These are phyloP conservation scores for Conoideocrella luteorostrata DNA, from an alignment of 2,329 filamentous ascomycete species.

Conservation along the genomic window DNA sequence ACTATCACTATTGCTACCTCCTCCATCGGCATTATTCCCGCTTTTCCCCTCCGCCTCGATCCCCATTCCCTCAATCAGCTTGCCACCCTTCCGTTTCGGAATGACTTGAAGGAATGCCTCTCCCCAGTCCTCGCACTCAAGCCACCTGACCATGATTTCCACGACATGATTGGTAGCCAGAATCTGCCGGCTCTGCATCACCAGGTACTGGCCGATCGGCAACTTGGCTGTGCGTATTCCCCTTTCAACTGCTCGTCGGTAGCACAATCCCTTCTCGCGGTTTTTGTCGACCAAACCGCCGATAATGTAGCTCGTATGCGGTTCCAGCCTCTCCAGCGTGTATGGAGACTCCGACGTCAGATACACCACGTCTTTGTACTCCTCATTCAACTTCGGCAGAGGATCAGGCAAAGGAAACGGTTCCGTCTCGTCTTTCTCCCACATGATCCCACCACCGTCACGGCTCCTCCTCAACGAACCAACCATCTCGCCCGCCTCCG, in stretches of 20 bases:
- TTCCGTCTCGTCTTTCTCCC: conserved; percentile 25
- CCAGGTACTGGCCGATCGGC: conserved; percentile 91
- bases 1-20: conserved; percentile 5
- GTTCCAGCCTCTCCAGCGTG: conserved; percentile 74
- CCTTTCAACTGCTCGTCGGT: conserved; percentile 66
- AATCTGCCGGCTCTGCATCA: conserved; percentile 81
- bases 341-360: conserved; percentile 87
- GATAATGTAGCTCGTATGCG: conserved; percentile 86
- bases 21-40: conserved; percentile 22
- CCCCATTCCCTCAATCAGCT: conserved; percentile 41
- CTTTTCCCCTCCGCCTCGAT: conserved; percentile 18
- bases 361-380: conserved; percentile 61
- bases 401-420: conserved; percentile 27
- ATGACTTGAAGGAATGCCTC: conserved; percentile 83
- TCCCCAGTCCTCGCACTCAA: conserved; percentile 87
- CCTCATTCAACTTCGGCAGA: conserved; percentile 24
- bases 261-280: conserved; percentile 89
- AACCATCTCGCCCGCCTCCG: conserved; percentile 48
- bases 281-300: conserved; percentile 96
- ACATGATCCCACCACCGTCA: conserved; percentile 22
- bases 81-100: conserved; percentile 81
- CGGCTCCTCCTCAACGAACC: conserved; percentile 48
- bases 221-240: conserved; percentile 84
- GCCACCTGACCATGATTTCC: conserved; percentile 92
- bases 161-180: conserved; percentile 92